Percentiles rank a stretch among this genome's conserved stretches.
phyloP scores from a whole-genome alignment of 1,139 yeast species.

The Blastobotrys petasosporus region DNA sequence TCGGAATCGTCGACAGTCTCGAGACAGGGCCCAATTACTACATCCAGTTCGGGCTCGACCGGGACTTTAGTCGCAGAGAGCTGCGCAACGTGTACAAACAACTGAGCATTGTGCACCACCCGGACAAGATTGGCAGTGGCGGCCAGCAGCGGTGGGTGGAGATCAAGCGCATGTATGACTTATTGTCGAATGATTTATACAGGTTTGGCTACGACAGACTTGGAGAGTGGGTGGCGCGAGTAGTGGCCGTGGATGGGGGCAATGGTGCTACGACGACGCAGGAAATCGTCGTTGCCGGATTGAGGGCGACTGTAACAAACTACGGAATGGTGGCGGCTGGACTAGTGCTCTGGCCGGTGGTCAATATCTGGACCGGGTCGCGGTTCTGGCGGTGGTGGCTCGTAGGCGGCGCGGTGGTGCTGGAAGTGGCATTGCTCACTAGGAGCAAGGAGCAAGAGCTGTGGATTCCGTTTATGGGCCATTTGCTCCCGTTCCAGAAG shows the following conservation, averaged over 20 bases:
- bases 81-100: slow-evolving; percentile 23
- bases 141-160: slow-evolving; percentile 23
- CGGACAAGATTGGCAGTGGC: slow-evolving; percentile 30
- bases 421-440: slow-evolving; percentile 6
- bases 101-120: slow-evolving; percentile 30
- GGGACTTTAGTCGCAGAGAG: slow-evolving; percentile 14
- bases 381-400: slow-evolving; percentile 11
- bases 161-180: slow-evolving; percentile 28
- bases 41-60: slow-evolving; percentile 16
- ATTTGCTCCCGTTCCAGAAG: slow-evolving; percentile 10
- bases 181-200: slow-evolving; percentile 23
- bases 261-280: background rate
- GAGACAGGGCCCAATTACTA: slow-evolving; percentile 15
- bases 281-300: slow-evolving; percentile 3
- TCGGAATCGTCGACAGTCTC: slow-evolving; percentile 3
- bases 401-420: slow-evolving; percentile 1
- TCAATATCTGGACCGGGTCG: slow-evolving; percentile 1
- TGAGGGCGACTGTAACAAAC: background rate
- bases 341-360: background rate
- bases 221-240: slow-evolving; percentile 16
- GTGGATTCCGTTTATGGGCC: background rate
- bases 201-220: slow-evolving; percentile 34
- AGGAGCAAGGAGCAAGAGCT: background rate
- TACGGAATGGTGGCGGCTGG: background rate
- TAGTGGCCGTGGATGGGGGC: background rate